A percentile compares a stretch with the other conserved stretches of the same genome.
Conservation (phyloP, 164 flowering plant genomes). For the Aristolochia fimbriata region DNA sequence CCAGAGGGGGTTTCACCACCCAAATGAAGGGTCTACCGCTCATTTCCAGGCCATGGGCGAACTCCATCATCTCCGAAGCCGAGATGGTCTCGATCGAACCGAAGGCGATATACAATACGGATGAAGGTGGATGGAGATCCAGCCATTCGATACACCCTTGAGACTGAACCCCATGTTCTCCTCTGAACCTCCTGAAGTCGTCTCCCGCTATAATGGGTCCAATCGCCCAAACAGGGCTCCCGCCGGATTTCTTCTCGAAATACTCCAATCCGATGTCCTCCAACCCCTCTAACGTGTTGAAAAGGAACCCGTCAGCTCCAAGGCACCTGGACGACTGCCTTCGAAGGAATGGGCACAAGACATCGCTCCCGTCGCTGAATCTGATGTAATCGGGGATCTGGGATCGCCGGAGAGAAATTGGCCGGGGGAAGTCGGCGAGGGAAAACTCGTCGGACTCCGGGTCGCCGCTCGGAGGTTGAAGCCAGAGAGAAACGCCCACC, state of each 20-base stretch:
- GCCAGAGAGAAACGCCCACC: slow-evolving; percentile 6
- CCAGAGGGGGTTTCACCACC: slow-evolving; percentile 26
- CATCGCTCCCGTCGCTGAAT: slow-evolving; percentile 2
- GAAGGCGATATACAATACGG: slow-evolving; percentile 50
- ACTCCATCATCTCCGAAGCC: slow-evolving; percentile 33
- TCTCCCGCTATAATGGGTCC: slow-evolving; percentile 4
- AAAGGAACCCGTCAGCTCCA: slow-evolving; percentile 6
- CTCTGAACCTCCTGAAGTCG: neutral
- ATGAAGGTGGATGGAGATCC: slow-evolving; percentile 22
- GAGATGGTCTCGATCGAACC: slow-evolving; percentile 50
- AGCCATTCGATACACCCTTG: slow-evolving; percentile 25
- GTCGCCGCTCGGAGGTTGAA: slow-evolving; percentile 4
- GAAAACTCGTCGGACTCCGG: slow-evolving; percentile 7
- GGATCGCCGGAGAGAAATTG: slow-evolving; percentile 1
- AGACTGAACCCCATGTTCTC: slow-evolving; percentile 6
- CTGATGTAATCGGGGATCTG: slow-evolving; percentile 8
- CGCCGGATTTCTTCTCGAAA: slow-evolving; percentile 1
- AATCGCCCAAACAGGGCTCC: slow-evolving; percentile 9
- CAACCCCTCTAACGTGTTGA: slow-evolving; percentile 9
- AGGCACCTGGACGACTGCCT: slow-evolving; percentile 2
- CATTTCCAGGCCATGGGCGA: slow-evolving; percentile 48
- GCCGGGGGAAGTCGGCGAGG: slow-evolving; percentile 10
- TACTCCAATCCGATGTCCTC: slow-evolving; percentile 5
- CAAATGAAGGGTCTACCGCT: slow-evolving; percentile 34
- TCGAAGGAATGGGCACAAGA: neutral